Conservation (phyloP, 2,329 filamentous ascomycete species). For the Hymenoscyphus repandus region DNA sequence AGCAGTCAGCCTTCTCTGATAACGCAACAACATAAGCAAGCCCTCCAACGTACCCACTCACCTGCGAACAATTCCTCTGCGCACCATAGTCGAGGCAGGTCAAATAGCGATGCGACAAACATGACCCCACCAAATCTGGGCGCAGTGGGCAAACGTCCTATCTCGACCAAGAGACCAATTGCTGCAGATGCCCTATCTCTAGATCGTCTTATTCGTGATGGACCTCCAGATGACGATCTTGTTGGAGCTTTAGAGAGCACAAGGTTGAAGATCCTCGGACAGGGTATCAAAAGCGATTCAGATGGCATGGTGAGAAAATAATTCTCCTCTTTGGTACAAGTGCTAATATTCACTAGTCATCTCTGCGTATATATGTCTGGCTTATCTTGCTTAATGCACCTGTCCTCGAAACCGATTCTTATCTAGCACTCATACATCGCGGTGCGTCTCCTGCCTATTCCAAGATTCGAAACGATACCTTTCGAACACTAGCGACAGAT, state of each 20-base stretch:
- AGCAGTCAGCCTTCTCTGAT: slow-evolving; percentile 48
- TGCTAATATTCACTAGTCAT: slow-evolving; percentile 55
- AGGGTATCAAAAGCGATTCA: slow-evolving; percentile 70
- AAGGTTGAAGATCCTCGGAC: slow-evolving; percentile 67
- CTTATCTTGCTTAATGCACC: slow-evolving; percentile 86
- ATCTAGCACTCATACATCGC: slow-evolving; percentile 84
- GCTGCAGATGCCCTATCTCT: slow-evolving; percentile 56
- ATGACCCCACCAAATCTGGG: slow-evolving; percentile 34
- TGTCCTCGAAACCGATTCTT: slow-evolving; percentile 78
- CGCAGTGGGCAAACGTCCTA: slow-evolving; percentile 40
- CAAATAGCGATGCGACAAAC: slow-evolving; percentile 65
- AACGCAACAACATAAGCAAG: slow-evolving; percentile 54
- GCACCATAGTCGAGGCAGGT: slow-evolving; percentile 51
- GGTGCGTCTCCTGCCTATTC: slow-evolving; percentile 91
- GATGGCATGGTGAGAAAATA: slow-evolving; percentile 67
- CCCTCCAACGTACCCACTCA: slow-evolving; percentile 31
- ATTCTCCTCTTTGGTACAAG: slow-evolving; percentile 3
- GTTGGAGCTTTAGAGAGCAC: slow-evolving; percentile 62
- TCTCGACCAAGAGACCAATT: slow-evolving; percentile 41
- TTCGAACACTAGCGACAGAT: slow-evolving; percentile 92
- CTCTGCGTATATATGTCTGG: slow-evolving; percentile 92
- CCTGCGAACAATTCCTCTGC: slow-evolving; percentile 12
- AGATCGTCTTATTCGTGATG: slow-evolving; percentile 74
- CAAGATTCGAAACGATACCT: slow-evolving; percentile 98
- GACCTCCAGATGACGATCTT: slow-evolving; percentile 67